phyloP scores from a whole-genome alignment of 768 basidiomycete genomes.

The Pholiota microspora region DNA sequence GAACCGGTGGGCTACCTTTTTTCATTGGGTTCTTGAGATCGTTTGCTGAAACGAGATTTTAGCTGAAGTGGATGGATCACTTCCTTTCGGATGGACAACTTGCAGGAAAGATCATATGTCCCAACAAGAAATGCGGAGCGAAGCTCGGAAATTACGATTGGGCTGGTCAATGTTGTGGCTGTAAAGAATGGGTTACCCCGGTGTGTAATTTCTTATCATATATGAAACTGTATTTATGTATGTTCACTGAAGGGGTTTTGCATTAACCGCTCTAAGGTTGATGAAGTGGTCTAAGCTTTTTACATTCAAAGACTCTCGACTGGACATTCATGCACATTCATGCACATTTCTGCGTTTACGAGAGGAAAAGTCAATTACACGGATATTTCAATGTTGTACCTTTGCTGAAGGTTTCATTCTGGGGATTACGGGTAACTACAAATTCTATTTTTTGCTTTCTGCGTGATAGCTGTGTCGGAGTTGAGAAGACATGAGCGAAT shows the following conservation, averaged over 20 bases:
- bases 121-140: constrained; percentile 84
- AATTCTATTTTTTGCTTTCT: too few species aligned
- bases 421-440: neutral
- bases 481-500: too few species aligned
- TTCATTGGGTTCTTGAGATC: neutral
- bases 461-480: neutral
- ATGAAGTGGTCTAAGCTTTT: constrained; percentile 55
- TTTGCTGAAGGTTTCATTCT: neutral
- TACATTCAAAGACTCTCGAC: too few species aligned
- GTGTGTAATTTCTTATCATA: constrained; percentile 42
- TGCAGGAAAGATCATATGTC: constrained; percentile 88
- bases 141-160: constrained; percentile 98
- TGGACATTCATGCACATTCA: neutral
- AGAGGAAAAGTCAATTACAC: neutral
- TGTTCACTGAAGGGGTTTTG: constrained; percentile 52
- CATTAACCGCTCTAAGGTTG: constrained; percentile 66
- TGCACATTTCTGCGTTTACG: neutral
- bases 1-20: constrained; percentile 72
- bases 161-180: constrained; percentile 92
- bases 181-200: constrained; percentile 90
- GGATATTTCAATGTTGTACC: too few species aligned
- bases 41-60: neutral
- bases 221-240: too few species aligned
- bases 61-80: constrained; percentile 98
- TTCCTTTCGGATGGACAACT: constrained; percentile 73